Evolutionary conservation across 768 basidiomycete genomes (phyloP).

Genomic region (Terana coerulea): DNA sequence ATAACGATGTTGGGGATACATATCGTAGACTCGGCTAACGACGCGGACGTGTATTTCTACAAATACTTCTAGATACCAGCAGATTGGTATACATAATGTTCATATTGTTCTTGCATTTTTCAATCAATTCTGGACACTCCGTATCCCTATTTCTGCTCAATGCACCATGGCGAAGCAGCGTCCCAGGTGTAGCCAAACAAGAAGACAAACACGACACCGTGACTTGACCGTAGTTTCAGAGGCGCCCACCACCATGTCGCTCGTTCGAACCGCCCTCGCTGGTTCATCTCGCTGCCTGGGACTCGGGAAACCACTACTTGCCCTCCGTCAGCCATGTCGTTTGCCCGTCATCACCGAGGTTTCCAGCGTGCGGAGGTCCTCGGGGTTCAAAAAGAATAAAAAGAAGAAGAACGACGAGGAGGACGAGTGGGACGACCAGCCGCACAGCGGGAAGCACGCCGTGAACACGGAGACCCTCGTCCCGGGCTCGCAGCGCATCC

Average conservation of each 20-base stretch:
- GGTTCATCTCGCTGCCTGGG: constrained; percentile 1
- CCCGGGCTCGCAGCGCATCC: constrained; percentile 64
- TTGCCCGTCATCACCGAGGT: background rate
- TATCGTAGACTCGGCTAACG: too few relatives aligned
- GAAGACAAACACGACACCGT: too few relatives aligned
- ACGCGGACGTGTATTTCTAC: too few relatives aligned
- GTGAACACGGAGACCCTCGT: constrained; percentile 50
- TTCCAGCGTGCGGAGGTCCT: constrained; percentile 9
- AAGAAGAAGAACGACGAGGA: constrained; percentile 8
- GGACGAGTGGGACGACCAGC: background rate
- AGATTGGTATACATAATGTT: too few relatives aligned
- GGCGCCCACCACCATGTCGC: constrained; percentile 23
- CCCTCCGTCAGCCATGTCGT: background rate
- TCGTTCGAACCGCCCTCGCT: constrained; percentile 7
- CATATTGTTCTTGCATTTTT: too few relatives aligned
- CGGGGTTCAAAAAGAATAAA: constrained; percentile 8
- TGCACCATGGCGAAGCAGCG: too few relatives aligned
- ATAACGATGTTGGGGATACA: too few relatives aligned
- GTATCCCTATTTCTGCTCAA: too few relatives aligned
- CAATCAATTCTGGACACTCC: too few relatives aligned
- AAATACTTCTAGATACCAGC: too few relatives aligned
- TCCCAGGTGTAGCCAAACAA: too few relatives aligned
- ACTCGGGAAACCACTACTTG: background rate
- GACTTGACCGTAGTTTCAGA: too few relatives aligned
- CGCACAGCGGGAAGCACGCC: background rate